Base-by-base conservation (phyloP, 2,329 filamentous ascomycete species). In the Mollisiaceae sp. region DNA sequence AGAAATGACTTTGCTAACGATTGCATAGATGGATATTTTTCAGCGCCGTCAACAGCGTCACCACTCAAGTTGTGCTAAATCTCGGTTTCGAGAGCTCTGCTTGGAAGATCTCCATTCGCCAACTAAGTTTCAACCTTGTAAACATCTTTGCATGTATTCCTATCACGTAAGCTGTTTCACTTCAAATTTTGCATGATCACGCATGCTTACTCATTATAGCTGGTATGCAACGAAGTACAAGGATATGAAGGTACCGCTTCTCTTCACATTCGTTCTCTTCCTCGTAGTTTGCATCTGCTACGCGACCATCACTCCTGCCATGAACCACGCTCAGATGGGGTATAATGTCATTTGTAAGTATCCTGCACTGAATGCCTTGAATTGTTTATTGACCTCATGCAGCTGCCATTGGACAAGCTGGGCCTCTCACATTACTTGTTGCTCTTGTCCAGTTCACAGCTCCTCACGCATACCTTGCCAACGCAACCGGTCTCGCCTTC, bases 361-460 rank as follows among this genome's bases (percentile, higher is more conserved):
- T 32, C 27, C 27, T 32, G 27, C 27, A 32, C 27, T 32, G 6
- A 32, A 32, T 32, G 27, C 27, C 27, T 3, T 32, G 6, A 32
- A 3, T 32, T 32, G 27, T 6, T 32, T 32, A 32, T 32, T 32
- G 27, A 32, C 27, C 27, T 32, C 6, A 32, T 32, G 27, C 27
- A 32, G 27, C 69, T 71, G 83, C 80, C 18, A 77, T 85, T 60
- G 83, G 83, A 8, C 82, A 85, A 69, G 77, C 81, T 0, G 83
- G 82, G 0, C 83, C 83, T 0, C 75, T 85, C 4, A 83, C 82
- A 0, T 77, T 85, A 1, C 78, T 85, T 6, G 79, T 82, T 1
- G 83, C 82, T 15, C 77, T 80, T 59, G 78, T 85, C 24, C 83
- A 86, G 67, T 85, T 85, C 72, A 84, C 82, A 1, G 80, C 83